These are phyloP conservation scores for Xylaria palmicola DNA, from an alignment of 495 filamentous ascomycete genomes.

Conservation along the genomic window DNA sequence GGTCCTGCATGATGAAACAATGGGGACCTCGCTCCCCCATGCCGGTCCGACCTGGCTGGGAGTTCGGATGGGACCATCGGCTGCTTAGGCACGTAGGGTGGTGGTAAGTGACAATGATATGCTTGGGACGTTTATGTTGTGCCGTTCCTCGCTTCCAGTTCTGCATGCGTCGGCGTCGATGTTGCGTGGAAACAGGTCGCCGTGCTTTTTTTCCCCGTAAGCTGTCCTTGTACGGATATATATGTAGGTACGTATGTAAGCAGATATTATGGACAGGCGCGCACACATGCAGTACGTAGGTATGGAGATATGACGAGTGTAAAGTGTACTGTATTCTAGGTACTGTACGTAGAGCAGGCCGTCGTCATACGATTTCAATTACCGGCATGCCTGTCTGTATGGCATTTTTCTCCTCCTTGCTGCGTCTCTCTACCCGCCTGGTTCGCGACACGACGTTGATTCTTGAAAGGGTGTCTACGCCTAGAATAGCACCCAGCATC, in stretches of 20 bases:
- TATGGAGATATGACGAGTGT: neutral
- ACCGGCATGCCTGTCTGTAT: neutral
- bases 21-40: no score
- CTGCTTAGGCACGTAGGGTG: neutral
- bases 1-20: neutral
- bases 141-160: no score
- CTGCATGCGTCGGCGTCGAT: no score
- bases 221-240: neutral
- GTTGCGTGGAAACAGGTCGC: neutral
- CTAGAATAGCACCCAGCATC: neutral
- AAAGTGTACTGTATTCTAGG: neutral
- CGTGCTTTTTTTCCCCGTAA: neutral
- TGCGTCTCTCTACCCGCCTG: neutral
- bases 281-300: neutral
- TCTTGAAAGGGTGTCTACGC: neutral
- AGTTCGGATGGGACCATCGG: slow-evolving; percentile 8
- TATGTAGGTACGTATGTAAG: slow-evolving; percentile 2
- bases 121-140: no score
- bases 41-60: neutral
- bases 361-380: slow-evolving; percentile 3
- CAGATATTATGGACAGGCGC: no score
- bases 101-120: neutral
- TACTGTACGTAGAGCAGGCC: no score
- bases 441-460: neutral
- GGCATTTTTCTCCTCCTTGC: neutral